Evolutionary conservation across 2,329 filamentous ascomycete species (phyloP).

Genomic region (Paracorniculantispora psalliotae): DNA sequence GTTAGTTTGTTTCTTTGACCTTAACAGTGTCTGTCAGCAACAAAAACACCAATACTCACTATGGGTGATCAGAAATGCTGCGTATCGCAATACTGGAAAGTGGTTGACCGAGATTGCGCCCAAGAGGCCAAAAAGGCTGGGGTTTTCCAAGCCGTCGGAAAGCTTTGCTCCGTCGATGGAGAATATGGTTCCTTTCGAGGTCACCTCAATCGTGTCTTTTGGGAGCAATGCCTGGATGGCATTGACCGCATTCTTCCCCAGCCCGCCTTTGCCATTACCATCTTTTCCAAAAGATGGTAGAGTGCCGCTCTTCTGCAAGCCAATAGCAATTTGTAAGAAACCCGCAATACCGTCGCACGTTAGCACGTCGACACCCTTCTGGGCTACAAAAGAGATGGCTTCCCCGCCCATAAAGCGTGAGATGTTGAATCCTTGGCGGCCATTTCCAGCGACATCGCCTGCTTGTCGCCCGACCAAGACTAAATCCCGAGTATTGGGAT

Average conservation of each 20-base stretch:
- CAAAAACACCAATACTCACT: background rate
- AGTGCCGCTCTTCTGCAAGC: constrained; percentile 23
- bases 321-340: constrained; percentile 22
- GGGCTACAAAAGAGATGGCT: constrained; percentile 25
- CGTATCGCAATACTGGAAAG: background rate
- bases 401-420: constrained; percentile 25
- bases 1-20: background rate
- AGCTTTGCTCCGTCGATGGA: constrained; percentile 23
- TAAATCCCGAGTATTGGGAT: background rate
- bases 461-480: background rate
- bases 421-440: constrained; percentile 17
- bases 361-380: constrained; percentile 26
- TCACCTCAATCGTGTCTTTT: constrained; percentile 22
- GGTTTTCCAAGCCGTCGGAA: constrained; percentile 17
- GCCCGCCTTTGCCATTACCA: background rate
- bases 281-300: constrained; percentile 6
- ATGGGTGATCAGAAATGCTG: background rate
- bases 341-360: constrained; percentile 31
- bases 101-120: background rate
- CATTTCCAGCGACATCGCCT: background rate
- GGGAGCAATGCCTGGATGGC: constrained; percentile 23
- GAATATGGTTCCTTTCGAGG: constrained; percentile 23
- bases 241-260: constrained; percentile 15
- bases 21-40: too few relatives aligned
- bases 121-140: constrained; percentile 11